Evolutionary conservation across 352 stramenopile genomes (phyloP), one percentile per base, ranked within the genome.

Genomic region (Phytophthora quininea): DNA sequence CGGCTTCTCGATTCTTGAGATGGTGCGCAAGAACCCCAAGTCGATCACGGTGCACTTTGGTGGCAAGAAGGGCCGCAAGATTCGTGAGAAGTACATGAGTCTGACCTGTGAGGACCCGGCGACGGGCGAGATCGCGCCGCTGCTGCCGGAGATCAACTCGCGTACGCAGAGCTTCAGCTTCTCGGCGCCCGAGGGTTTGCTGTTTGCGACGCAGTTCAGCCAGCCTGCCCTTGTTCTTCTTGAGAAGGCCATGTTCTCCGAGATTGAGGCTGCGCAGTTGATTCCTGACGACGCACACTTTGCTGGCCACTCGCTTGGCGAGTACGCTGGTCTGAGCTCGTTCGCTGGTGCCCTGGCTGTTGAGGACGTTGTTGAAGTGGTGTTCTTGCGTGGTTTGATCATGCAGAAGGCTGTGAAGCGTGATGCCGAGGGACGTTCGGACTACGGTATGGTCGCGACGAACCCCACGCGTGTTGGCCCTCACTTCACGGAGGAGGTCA

Each of bases 1-100:
- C 60, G 90, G 90, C 37, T 96, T 97, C 54, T 96, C 87, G 12
- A 96, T 97, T 62, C 65, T 97, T 0, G 81, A 96, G 11, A 96
- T 97, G 42, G 90, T 97, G 19, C 82, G 82, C 30, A 88, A 88
- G 64, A 97, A 97, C 65, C 90, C 90, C 1, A 86, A 88, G 57
- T 78, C 80, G 2, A 77, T 97, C 40, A 95, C 82, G 12, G 86
- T 97, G 37, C 83, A 96, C 70, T 97, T 97, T 81, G 90, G 90
- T 37, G 90, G 90, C 31, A 85, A 82, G 52, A 85, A 83, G 37
- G 90, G 90, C 24, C 83, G 80, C n/a, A 65, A 66, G 32, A 96
- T 96, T 65, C 90, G 90, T 27, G 76, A 92, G 29, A 94, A 97
- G 69, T 94, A 93, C 68, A 94, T 93, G 86, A 86, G 74, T 42